Conservation (phyloP, 176 grass and related monocot species). For the Melocanna baccifera region DNA sequence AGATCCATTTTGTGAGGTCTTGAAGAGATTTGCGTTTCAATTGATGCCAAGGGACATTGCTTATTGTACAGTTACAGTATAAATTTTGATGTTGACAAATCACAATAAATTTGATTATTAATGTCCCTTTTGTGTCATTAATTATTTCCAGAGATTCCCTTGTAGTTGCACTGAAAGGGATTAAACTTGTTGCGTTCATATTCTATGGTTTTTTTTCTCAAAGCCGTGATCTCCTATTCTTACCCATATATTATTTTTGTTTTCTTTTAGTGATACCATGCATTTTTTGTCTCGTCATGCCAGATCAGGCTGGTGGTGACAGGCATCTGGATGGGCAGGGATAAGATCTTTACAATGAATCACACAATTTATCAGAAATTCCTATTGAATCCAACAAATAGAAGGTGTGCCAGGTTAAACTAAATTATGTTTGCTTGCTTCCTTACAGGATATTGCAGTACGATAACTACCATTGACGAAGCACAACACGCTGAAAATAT, state of each 20-base stretch:
- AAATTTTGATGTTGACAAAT: background rate
- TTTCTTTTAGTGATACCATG: conserved; percentile 3
- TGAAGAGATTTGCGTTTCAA: background rate
- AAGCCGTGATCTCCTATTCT: background rate
- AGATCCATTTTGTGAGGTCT: conserved; percentile 2
- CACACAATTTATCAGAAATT: conserved; percentile 24
- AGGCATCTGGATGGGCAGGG: conserved; percentile 32
- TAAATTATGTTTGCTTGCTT: conserved; percentile 3
- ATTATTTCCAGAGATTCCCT: conserved; percentile 7
- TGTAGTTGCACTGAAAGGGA: background rate
- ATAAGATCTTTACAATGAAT: conserved; percentile 16
- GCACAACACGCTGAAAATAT: conserved; percentile 29
- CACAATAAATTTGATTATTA: background rate
- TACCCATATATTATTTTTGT: background rate
- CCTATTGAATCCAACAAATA: conserved; percentile 27
- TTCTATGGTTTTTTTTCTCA: background rate
- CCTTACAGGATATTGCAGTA: conserved; percentile 39
- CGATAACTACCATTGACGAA: conserved; percentile 37
- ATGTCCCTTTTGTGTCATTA: background rate
- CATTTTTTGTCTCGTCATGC: conserved; percentile 16
- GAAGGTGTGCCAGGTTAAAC: conserved; percentile 38
- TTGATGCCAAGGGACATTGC: background rate
- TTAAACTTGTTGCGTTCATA: background rate
- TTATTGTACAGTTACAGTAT: background rate
- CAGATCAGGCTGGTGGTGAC: conserved; percentile 30